phyloP scores from a whole-genome alignment of 148 eudicot species.

The Amaranthus cruentus region DNA sequence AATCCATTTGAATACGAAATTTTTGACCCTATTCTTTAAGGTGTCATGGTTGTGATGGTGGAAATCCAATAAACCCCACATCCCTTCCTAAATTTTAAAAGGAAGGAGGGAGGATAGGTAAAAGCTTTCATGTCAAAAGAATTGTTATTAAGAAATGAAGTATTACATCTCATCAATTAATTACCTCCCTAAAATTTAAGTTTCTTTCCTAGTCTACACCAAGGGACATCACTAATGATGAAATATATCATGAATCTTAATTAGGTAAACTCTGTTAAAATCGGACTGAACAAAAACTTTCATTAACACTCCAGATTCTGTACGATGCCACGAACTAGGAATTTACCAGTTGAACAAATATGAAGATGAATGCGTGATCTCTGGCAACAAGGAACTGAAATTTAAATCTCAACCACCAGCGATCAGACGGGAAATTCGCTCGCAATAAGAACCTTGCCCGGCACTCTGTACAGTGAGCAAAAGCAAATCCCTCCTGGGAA shows the following conservation, averaged over 20 bases:
- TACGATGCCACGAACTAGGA: not conserved
- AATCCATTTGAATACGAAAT: too few species aligned
- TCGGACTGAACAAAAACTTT: not conserved
- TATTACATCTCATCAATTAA: too few species aligned
- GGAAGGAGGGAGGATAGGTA: too few species aligned
- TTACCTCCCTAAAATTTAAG: not conserved
- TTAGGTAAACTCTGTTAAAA: not conserved
- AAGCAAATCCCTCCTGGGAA: constrained; percentile 95
- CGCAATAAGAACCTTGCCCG: constrained; percentile 81
- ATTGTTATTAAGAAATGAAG: too few species aligned
- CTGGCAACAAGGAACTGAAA: constrained; percentile 98
- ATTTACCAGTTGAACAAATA: constrained; percentile 88
- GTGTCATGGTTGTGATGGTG: too few species aligned
- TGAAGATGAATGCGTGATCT: constrained; percentile 83
- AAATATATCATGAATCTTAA: not conserved
- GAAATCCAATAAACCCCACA: too few species aligned
- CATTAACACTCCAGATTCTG: not conserved
- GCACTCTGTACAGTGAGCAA: constrained; percentile 99
- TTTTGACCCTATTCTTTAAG: too few species aligned
- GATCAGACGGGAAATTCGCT: constrained; percentile 92
- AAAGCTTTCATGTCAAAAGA: too few species aligned
- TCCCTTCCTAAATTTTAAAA: too few species aligned
- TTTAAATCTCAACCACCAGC: constrained; percentile 98
- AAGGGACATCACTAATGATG: not conserved
- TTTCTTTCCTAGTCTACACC: constrained; percentile 3